Evolutionary conservation across 2,329 filamentous ascomycete genomes (phyloP), one percentile per base, ranked within the genome.

Genomic region (Neophaeococcomyces mojaviensis): DNA sequence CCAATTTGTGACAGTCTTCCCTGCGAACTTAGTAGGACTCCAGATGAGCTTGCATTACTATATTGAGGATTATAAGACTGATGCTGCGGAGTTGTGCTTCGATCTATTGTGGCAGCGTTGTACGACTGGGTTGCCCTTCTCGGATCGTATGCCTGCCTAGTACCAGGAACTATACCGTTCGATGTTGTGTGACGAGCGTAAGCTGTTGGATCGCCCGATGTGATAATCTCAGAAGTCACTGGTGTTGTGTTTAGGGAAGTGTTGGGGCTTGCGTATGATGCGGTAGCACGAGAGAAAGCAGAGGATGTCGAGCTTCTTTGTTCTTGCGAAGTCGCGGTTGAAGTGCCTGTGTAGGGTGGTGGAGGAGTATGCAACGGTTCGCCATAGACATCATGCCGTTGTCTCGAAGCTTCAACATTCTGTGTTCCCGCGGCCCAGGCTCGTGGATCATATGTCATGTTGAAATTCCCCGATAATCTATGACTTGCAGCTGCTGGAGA

Each of bases 371-470:
- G 9, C 24, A 44, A 31, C 10, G 41, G 41, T 34, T 44, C 41
- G 5, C 41, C 41, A 28, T 44, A 44, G n/a, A 32, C 35, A 34
- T 44, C 41, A n/a, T 26, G 41, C 20, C 41, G 24, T 33, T 44
- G 41, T 37, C 41, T 36, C 36, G 24, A 28, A 28, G 32, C 41
- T 22, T 44, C 41, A 7, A 37, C 24, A 24, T n/a, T 39, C 20
- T 41, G 31, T 20, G 20, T 36, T 28, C 68, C 62, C 16, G 66
- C 64, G 1, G 64, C 68, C 70, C 70, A 73, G 60, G 72, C 67
- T 49, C 68, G 68, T 30, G 70, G 70, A 52, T 73, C 71, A 50
- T 73, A 73, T 7, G 67, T 64, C 19, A 66, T 62, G 55, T 59
- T 70, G 51, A 69, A 71, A 24, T 58, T 56, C 22, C 59, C 47